A percentile compares a stretch with the other conserved stretches of the same genome.
Conservation (phyloP, 306 rosid genomes). For the Prunus fruticosa region DNA sequence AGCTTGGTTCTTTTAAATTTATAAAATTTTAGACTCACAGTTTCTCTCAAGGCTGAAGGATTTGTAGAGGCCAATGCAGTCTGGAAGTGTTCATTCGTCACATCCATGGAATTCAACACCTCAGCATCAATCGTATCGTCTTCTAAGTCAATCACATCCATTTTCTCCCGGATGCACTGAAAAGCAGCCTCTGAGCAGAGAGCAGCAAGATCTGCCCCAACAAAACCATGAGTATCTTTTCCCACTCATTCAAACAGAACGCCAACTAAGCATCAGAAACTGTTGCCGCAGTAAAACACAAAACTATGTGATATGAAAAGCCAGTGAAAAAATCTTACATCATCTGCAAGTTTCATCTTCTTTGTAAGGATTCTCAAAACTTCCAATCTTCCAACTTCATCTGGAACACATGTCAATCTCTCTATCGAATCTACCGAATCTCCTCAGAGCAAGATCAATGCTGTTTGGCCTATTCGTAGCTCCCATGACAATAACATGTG, state of each 20-base stretch:
- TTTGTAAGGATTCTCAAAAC: conserved; percentile 65
- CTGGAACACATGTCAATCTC: conserved; percentile 74
- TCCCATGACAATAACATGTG: conserved; percentile 60
- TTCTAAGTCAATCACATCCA: conserved; percentile 68
- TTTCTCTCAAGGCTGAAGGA: conserved; percentile 75
- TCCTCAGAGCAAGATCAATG: conserved; percentile 64
- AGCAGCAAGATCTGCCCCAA: conserved; percentile 67
- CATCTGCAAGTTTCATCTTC: conserved; percentile 70
- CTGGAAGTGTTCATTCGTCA: conserved; percentile 60
- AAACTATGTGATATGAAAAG: background rate
- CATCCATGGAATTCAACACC: conserved; percentile 68
- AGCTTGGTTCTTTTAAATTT: background rate
- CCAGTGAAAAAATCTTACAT: conserved; percentile 31
- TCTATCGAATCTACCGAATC: conserved; percentile 67
- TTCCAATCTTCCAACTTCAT: conserved; percentile 73
- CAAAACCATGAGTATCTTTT: conserved; percentile 68
- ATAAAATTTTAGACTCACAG: conserved; percentile 36
- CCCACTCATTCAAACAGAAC: conserved; percentile 47
- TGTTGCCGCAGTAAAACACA: background rate
- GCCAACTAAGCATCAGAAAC: background rate
- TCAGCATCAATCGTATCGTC: conserved; percentile 70
- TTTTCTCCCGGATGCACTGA: conserved; percentile 67
- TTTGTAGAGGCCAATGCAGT: conserved; percentile 55
- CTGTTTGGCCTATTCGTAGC: conserved; percentile 71
- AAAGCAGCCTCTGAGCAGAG: conserved; percentile 76